Evolutionary conservation across 2,329 filamentous ascomycete genomes (phyloP), one percentile per base, ranked within the genome.

Genomic region (Endoconidiophora polonica): DNA sequence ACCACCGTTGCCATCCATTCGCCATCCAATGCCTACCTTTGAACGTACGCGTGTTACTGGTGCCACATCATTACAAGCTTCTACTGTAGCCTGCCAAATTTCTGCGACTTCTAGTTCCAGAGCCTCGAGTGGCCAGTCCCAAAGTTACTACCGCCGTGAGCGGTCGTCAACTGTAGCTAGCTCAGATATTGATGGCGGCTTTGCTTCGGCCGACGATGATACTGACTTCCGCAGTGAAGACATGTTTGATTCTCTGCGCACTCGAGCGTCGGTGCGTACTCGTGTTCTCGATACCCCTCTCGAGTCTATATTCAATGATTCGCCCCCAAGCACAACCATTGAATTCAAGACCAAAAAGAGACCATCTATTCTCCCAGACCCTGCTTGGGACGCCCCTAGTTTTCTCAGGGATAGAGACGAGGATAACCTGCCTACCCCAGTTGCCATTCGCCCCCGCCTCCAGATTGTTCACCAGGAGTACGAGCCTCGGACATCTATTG

Each of bases 251-350:
- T 87, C 83, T 26, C 65, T 86, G 56, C 79, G 81, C 48, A 87
- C 83, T 14, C 71, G 74, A 53, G 79, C 74, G 38, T 86, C 82
- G 7, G 73, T 74, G 54, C 81, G 79, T 54, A 71, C 74, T 49
- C 76, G 79, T 53, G 75, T 77, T 33, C 72, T 78, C 44, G 78
- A 85, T 59, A 82, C 81, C 24, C 81, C 83, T 14, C 67, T 87
- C 46, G 83, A 87, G 59, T 84, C 78, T 22, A 83, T 87, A 69
- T 88, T 87, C 62, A 83, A 88, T 63, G 83, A 88, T 57, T 85
- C 82, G 12, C 81, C 80, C 36, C 74, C 77, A 5, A 74, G 72
- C 59, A 72, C 73, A 1, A 81, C 81, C 45, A 68, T 75, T 44
- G 22, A 18, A 12, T 44, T 44, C 29, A 33, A 39, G 33, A 20